Evolutionary conservation across 352 stramenopile genomes (phyloP), one percentile per base, ranked within the genome.

Genomic region (Phytophthora europaea): DNA sequence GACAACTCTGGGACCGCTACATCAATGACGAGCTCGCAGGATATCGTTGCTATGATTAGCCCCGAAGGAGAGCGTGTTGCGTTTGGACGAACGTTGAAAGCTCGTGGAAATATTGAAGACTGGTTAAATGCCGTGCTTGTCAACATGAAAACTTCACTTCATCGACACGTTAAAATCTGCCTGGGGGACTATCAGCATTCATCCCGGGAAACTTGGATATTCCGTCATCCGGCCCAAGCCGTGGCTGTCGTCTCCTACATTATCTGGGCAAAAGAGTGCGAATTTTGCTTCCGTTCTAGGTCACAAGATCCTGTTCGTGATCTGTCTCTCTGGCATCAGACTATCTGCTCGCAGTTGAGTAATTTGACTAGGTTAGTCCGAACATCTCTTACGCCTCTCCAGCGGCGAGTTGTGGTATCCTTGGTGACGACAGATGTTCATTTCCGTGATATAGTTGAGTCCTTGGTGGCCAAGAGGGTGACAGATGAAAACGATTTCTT

Each of bases 211-310:
- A 76, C 80, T 16, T 98, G 94, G 94, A 33, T 98, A 12, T 91
- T 96, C 60, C 83, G 89, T 7, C 93, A 98, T 60, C 93, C 95
- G 0, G 92, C 95, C 0, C 95, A 99, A 75, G 89, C 96, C 1
- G 89, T 98, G 12, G 91, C 93, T 1, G 93, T 96, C 28, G 92
- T 97, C 4, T 94, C 93, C 6, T 95, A 98, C 68, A 98, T 98
- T 31, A 83, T 93, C 6, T 95, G 87, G 89, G 81, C 84, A 0
- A 76, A 81, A 56, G 87, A 94, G 47, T 94, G 87, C 33, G 88
- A 93, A 38, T 71, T 82, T 16, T 93, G 84, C 48, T 90, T 93
- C 23, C 75, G 71, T 6, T 87, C 83, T 2, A 68, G 70, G 22
- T 82, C 84, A 8, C 83, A 84, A 22, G 80, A 92, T 22, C 86